Conservation (phyloP, 805 yeast genomes). For the Yarrowia alimentaria region DNA sequence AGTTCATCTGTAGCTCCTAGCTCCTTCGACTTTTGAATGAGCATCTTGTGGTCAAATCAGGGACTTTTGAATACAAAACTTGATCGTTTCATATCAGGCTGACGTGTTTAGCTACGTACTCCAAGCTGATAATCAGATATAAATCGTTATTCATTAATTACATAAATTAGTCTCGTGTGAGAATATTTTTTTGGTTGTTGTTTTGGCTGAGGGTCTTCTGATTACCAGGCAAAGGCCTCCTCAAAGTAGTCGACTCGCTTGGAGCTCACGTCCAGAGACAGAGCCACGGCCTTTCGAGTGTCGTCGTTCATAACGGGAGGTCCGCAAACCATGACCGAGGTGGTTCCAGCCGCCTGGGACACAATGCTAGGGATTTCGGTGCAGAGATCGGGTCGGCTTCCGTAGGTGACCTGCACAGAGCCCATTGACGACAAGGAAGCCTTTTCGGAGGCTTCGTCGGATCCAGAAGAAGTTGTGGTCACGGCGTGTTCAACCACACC, state of each 20-base stretch:
- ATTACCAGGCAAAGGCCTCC: slow-evolving; percentile 68
- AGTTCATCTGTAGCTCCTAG: too few species aligned
- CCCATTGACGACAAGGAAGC: slow-evolving; percentile 6
- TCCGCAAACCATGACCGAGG: slow-evolving; percentile 63
- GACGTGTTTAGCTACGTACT: too few species aligned
- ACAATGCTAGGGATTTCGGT: slow-evolving; percentile 17
- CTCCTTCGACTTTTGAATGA: too few species aligned
- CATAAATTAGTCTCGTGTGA: not conserved
- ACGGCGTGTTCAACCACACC: slow-evolving; percentile 1
- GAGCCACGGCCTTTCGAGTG: slow-evolving; percentile 49
- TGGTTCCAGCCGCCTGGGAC: slow-evolving; percentile 42
- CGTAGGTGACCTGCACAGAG: slow-evolving; percentile 9
- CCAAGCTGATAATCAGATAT: too few species aligned
- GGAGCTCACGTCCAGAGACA: slow-evolving; percentile 43
- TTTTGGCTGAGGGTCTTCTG: too few species aligned
- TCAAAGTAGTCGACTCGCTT: slow-evolving; percentile 64
- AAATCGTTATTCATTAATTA: not conserved
- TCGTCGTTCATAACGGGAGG: slow-evolving; percentile 59
- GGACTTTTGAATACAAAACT: too few species aligned
- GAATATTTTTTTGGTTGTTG: not conserved
- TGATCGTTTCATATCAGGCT: too few species aligned
- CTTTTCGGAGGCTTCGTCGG: slow-evolving; percentile 19
- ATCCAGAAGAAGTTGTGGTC: slow-evolving; percentile 1
- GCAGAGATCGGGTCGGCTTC: slow-evolving; percentile 7
- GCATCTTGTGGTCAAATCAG: too few species aligned